Evolutionary conservation across 805 yeast genomes (phyloP), one percentile per base, ranked within the genome.

Genomic region (Kodamaea kaohsiungensis): DNA sequence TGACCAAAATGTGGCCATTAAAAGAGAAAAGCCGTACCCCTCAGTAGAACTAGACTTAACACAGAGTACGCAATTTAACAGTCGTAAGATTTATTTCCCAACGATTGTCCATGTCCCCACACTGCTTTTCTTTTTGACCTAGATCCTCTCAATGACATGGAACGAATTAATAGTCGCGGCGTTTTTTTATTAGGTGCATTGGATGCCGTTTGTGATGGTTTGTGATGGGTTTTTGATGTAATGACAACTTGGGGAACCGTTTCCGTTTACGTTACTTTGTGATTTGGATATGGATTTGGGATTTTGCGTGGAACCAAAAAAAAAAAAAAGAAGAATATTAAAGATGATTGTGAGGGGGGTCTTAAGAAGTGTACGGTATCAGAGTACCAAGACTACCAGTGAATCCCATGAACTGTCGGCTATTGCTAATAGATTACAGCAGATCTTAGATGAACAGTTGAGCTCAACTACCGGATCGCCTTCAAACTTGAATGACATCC

Each of bases 341-440:
- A 39, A 6, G 18, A 39, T 16, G 17, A 18, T 39, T 7, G 39
- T 15, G 15, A 12, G 39, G 39, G 7, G 39, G 15, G 17, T 3
- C 15, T 7, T 16, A 38, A 38, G 42, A 38, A 2, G 9, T n/a
- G 17, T 38, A 13, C 4, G 25, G 25, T 4, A 22, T 16, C 42
- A 8, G 17, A 16, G 18, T 38, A 7, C 42, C 3, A 25, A 43
- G 22, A 22, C 51, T n/a, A n/a, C n/a, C 38, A 19, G 30, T 22
- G 13, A 43, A n/a, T n/a, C n/a, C n/a, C n/a, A n/a, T 15, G 17
- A 49, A 27, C 33, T 4, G 9, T 50, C 51, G 59, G 77, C 77
- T 0, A 52, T 73, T 15, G 66, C 65, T 0, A 66, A 64, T 18
- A 57, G 79, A 39, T 71, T 75, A 53, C 60, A 61, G 19, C 72